A percentile compares a stretch with the other conserved stretches of the same genome.
Conservation (phyloP, 2,329 filamentous ascomycete species). For the Curvularia lunata region DNA sequence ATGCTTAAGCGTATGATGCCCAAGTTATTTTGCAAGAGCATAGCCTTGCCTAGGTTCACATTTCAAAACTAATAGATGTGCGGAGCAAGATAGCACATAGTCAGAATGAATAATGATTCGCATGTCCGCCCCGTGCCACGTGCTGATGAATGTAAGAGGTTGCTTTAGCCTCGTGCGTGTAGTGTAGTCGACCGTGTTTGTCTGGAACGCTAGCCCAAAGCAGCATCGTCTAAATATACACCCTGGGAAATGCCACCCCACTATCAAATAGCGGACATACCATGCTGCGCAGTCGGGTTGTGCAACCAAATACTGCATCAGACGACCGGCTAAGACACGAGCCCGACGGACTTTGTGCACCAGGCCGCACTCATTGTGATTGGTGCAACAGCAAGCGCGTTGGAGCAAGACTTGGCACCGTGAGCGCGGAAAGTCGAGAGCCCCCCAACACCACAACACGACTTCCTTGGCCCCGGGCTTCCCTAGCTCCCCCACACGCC, state of each 20-base stretch:
- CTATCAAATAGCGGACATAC: slow-evolving; percentile 7
- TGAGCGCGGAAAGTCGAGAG: slow-evolving; percentile 16
- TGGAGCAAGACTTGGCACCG: slow-evolving; percentile 24
- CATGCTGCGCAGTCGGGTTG: background rate
- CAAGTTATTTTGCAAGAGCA: slow-evolving; percentile 23
- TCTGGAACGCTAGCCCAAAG: slow-evolving; percentile 12
- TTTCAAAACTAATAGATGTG: slow-evolving; percentile 17
- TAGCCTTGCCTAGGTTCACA: slow-evolving; percentile 14
- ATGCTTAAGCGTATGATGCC: slow-evolving; percentile 68
- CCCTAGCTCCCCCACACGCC: slow-evolving; percentile 22
- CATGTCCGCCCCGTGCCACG: slow-evolving; percentile 5
- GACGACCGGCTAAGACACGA: background rate
- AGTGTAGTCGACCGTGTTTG: slow-evolving; percentile 1
- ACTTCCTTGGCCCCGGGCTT: slow-evolving; percentile 23
- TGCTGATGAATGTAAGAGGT: background rate
- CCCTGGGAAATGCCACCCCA: slow-evolving; percentile 12
- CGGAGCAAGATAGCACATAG: slow-evolving; percentile 27
- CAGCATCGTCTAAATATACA: slow-evolving; percentile 7
- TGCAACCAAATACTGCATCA: background rate
- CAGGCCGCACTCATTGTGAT: slow-evolving; percentile 6
- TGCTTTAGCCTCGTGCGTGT: slow-evolving; percentile 5
- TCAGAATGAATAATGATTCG: slow-evolving; percentile 34
- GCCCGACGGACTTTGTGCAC: background rate
- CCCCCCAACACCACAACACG: slow-evolving; percentile 24
- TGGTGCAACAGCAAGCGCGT: slow-evolving; percentile 22